Percentiles rank a stretch among this genome's conserved stretches.
Conservation (phyloP, 768 basidiomycete species). For the Hemileccinum rubropunctum region DNA sequence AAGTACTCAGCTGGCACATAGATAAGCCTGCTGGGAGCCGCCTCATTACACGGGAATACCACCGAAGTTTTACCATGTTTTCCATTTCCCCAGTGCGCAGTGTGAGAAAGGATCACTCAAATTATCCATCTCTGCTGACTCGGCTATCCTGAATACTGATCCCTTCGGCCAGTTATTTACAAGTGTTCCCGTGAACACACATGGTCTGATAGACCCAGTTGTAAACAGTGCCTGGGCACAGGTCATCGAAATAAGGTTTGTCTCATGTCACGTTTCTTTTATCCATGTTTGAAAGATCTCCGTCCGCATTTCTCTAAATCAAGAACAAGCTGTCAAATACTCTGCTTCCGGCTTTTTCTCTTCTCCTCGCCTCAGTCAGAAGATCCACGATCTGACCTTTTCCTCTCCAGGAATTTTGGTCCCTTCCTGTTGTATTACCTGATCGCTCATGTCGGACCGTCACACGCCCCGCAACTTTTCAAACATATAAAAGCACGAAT, state of each 20-base stretch:
- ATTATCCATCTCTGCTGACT: slow-evolving; percentile 14
- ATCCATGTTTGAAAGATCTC: slow-evolving; percentile 24
- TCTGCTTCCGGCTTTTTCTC: slow-evolving; percentile 13
- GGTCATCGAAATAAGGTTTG: slow-evolving; percentile 27
- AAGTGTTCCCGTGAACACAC: slow-evolving; percentile 16
- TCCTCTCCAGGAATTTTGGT: slow-evolving; percentile 11
- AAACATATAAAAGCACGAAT: slow-evolving; percentile 24
- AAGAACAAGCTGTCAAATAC: slow-evolving; percentile 12
- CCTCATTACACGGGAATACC: slow-evolving; percentile 7
- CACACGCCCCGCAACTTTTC: slow-evolving; percentile 16
- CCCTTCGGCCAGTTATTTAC: slow-evolving; percentile 8
- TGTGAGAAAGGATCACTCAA: slow-evolving; percentile 23
- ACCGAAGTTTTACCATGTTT: slow-evolving; percentile 16
- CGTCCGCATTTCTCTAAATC: slow-evolving; percentile 20
- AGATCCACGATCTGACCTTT: slow-evolving; percentile 21
- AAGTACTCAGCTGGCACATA: not conserved
- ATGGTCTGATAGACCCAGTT: slow-evolving; percentile 13
- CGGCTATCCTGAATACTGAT: slow-evolving; percentile 8
- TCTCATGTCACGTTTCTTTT: slow-evolving; percentile 32
- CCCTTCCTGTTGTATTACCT: slow-evolving; percentile 15
- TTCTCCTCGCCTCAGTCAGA: slow-evolving; percentile 17
- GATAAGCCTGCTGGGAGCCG: slow-evolving; percentile 15
- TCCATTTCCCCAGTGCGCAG: not conserved
- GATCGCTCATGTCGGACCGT: slow-evolving; percentile 13
- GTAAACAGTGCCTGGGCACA: slow-evolving; percentile 22